Conservation (phyloP, 495 filamentous ascomycete genomes). For the Hypoxylon perforatum region DNA sequence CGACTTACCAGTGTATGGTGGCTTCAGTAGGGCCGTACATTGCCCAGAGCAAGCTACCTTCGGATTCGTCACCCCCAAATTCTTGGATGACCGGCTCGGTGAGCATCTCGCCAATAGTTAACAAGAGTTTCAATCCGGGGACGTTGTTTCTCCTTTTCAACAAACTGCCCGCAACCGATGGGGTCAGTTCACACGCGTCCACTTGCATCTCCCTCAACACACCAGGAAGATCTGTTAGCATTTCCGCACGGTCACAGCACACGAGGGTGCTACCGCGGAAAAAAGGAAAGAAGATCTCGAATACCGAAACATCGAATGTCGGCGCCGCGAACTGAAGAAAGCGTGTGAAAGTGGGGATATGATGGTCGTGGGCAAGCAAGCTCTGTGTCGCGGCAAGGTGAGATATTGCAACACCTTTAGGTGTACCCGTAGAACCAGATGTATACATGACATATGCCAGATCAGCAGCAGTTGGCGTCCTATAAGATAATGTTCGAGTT, state of each 20-base stretch:
- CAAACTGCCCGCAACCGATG: conserved; percentile 78
- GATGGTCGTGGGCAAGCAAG: conserved; percentile 77
- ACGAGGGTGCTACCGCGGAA: conserved; percentile 77
- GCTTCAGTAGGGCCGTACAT: conserved; percentile 93
- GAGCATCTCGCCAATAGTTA: conserved; percentile 92
- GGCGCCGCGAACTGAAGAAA: conserved; percentile 90
- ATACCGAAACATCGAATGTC: conserved; percentile 89
- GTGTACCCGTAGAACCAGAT: conserved; percentile 86
- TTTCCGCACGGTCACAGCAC: conserved; percentile 67
- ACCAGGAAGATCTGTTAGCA: conserved; percentile 76
- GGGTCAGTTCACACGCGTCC: conserved; percentile 85
- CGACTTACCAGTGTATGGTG: conserved; percentile 72
- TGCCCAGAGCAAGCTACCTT: conserved; percentile 71
- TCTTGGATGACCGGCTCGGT: conserved; percentile 75
- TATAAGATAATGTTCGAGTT: background rate
- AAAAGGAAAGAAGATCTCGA: conserved; percentile 88
- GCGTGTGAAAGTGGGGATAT: conserved; percentile 76
- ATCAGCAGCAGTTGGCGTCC: conserved; percentile 48
- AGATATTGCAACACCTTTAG: conserved; percentile 84
- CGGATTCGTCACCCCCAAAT: conserved; percentile 66
- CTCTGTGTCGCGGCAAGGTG: conserved; percentile 81
- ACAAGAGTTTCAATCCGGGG: conserved; percentile 69
- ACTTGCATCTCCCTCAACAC: conserved; percentile 71
- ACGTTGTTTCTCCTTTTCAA: conserved; percentile 69
- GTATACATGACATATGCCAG: conserved; percentile 93